Conservation (phyloP, 225 moss, liverwort and hornwort species). For the Thuidium tamariscinum region DNA sequence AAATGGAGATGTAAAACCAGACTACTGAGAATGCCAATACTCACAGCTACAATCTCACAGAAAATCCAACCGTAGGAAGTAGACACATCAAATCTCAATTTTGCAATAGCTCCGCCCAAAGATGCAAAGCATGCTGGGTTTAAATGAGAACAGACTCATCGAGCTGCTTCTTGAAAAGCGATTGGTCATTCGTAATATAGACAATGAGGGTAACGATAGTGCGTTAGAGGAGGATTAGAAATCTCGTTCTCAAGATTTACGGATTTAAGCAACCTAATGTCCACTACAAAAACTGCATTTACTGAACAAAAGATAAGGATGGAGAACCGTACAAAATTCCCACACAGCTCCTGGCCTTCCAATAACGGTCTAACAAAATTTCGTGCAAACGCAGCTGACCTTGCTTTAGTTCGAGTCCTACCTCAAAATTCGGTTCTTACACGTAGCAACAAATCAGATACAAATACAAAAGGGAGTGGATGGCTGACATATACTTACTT, state of each 20-base stretch:
- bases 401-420: neutral
- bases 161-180: neutral
- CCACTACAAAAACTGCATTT: neutral
- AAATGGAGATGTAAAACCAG: neutral
- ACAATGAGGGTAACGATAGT: neutral
- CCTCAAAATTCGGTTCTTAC: neutral
- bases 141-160: neutral
- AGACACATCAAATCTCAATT: neutral
- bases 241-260: neutral
- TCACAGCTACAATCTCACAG: neutral
- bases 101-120: neutral
- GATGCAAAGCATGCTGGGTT: neutral
- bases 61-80: neutral
- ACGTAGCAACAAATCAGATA: neutral
- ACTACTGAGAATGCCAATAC: neutral
- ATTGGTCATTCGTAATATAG: neutral
- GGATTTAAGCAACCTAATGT: neutral
- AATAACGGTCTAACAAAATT: neutral
- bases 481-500: conserved; percentile 21
- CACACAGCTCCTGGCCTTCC: neutral
- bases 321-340: neutral
- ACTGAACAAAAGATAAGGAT: neutral
- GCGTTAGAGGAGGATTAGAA: neutral
- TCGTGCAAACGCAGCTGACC: neutral
- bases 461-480: neutral